Base-by-base conservation (phyloP, 1,284 basidiomycete species). In the Ganoderma lucidum region DNA sequence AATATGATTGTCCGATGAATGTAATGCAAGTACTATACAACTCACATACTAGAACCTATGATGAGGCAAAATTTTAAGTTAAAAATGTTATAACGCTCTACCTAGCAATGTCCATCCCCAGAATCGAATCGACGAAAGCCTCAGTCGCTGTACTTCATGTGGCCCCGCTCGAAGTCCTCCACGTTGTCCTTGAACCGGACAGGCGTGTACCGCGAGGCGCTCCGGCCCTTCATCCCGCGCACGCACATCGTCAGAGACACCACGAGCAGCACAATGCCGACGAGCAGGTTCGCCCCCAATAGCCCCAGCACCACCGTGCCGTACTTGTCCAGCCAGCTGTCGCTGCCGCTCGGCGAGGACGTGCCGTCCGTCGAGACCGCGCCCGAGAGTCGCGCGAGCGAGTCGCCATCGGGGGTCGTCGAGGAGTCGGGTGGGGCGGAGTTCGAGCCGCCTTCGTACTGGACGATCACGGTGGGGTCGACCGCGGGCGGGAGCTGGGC, bases 191-290 rank as follows among this genome's bases (percentile, higher is more conserved):
- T 66, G 28, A 69, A 53, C 10, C 68, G 68, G 14, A 69, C 68
- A 23, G 68, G 68, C 41, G 62, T 62, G 42, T 69, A 69, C 3
- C 69, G 65, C 58, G 58, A 41, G 19, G 58, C 60, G 42, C 42
- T 62, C 53, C 39, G 32, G 5, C 69, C 69, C 69, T 70, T 70
- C 63, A 67, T 56, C 39, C 69, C 63, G 12, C 70, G 63, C 56
- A 68, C 64, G 41, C 70, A 71, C 64, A 71, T 65, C 39, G 66
- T 71, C n/a, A 58, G 6, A 15, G 55, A 53, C 12, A 66, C 55
- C 19, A 23, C 64, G 10, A 71, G 53, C 32, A 71, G 56, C 4
- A 64, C 37, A 23, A 66, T 17, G 4, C 70, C 66, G 39, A 71
- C 64, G 55, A 68, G 32, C 41, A 71, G 45, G 64, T 71, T 71